Evolutionary conservation across 768 basidiomycete species (phyloP).

Genomic region (Agaricus blazei): DNA sequence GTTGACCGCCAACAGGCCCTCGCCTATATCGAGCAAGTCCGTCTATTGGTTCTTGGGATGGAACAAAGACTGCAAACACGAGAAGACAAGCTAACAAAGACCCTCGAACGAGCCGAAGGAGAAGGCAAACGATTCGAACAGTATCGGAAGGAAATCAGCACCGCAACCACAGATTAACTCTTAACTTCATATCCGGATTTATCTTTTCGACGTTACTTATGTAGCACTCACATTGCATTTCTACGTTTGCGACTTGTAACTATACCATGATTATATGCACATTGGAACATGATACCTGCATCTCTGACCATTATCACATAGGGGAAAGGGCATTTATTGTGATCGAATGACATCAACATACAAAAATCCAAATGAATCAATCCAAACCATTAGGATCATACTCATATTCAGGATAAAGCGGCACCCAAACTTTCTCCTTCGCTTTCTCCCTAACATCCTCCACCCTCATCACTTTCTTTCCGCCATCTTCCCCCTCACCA

Average conservation of each 20-base stretch:
- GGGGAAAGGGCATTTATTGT: too few relatives aligned
- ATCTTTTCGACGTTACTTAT: background rate
- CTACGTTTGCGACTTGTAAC: too few relatives aligned
- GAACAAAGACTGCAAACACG: slow-evolving; percentile 62
- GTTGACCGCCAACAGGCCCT: slow-evolving; percentile 35
- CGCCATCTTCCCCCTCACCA: slow-evolving; percentile 26
- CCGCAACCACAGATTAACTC: background rate
- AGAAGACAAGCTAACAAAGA: slow-evolving; percentile 57
- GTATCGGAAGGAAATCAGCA: slow-evolving; percentile 31
- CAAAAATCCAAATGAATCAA: slow-evolving; percentile 9
- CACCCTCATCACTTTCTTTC: slow-evolving; percentile 17
- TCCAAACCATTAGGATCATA: slow-evolving; percentile 53
- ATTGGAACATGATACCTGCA: background rate
- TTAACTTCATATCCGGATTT: background rate
- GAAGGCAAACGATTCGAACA: slow-evolving; percentile 53
- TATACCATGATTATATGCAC: background rate
- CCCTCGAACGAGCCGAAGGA: slow-evolving; percentile 53
- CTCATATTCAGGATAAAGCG: slow-evolving; percentile 59
- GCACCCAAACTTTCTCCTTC: slow-evolving; percentile 51
- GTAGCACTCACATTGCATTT: background rate
- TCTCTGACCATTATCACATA: background rate
- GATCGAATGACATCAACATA: too few relatives aligned
- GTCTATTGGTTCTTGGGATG: slow-evolving; percentile 68
- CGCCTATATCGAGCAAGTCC: slow-evolving; percentile 64
- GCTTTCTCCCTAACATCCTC: slow-evolving; percentile 52